These are phyloP conservation scores for Detonula confervacea DNA, from an alignment of 352 stramenopile genomes.

Conservation along the genomic window DNA sequence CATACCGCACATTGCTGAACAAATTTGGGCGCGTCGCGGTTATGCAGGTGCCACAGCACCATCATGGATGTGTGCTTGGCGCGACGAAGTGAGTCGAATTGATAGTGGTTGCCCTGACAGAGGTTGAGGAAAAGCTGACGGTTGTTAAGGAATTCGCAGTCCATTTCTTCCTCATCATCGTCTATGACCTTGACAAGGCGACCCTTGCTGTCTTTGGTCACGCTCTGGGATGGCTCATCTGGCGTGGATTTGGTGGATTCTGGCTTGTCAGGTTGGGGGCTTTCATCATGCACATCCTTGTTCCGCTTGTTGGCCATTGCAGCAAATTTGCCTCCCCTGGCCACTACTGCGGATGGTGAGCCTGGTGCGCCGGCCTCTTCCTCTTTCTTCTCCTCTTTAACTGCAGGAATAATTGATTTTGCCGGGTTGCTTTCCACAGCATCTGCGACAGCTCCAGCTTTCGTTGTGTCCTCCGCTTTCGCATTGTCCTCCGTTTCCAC, in stretches of 20 bases:
- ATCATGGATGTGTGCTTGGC: conserved; percentile 99
- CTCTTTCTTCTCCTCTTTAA: conserved; percentile 47
- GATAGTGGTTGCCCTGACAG: conserved; percentile 97
- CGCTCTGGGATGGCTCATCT: conserved; percentile 39
- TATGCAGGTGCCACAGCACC: conserved; percentile 98
- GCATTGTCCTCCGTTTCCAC: conserved; percentile 19
- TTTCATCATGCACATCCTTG: conserved; percentile 29
- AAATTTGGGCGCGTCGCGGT: conserved; percentile 97
- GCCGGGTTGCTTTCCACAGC: conserved; percentile 2
- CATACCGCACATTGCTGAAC: conserved; percentile 95
- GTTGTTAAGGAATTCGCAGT: conserved; percentile 98
- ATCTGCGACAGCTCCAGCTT: too few relatives aligned
- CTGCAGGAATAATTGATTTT: conserved; percentile 6
- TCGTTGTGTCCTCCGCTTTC: conserved; percentile 20
- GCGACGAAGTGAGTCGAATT: conserved; percentile 97
- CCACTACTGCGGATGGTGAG: conserved; percentile 7
- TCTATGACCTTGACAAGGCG: conserved; percentile 83
- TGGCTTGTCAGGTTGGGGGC: conserved; percentile 33
- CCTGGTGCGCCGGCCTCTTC: conserved; percentile 17
- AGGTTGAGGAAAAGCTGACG: conserved; percentile 97
- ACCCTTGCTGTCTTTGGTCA: conserved; percentile 81
- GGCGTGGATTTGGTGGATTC: conserved; percentile 51
- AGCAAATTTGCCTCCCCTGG: conserved; percentile 60
- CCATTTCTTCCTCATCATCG: conserved; percentile 91
- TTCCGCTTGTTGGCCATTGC: conserved; percentile 51